Evolutionary conservation across 1,284 basidiomycete genomes (phyloP).

Genomic region (Cutaneotrichosporon sp.): DNA sequence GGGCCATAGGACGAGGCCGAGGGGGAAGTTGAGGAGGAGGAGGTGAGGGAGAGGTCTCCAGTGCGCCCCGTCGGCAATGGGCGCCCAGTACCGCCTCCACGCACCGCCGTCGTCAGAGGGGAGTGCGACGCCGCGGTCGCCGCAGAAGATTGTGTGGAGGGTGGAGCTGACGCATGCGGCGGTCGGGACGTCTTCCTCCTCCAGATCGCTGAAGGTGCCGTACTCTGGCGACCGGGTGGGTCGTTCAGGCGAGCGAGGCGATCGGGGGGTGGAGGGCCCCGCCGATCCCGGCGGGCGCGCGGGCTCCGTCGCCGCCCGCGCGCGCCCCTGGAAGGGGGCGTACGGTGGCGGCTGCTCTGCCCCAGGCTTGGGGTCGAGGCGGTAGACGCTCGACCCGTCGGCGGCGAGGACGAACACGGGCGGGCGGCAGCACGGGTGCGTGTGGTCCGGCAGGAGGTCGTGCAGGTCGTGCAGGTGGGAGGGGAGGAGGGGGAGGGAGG

Average conservation of each 20-base stretch:
- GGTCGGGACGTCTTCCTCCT: not conserved
- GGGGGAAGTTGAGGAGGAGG: slow-evolving; percentile 49
- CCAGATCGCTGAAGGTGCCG: not conserved
- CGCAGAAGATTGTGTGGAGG: slow-evolving; percentile 5
- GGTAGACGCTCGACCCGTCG: slow-evolving; percentile 44
- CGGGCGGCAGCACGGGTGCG: not conserved
- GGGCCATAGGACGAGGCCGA: slow-evolving; percentile 51
- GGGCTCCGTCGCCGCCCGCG: not conserved
- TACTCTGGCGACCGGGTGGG: not conserved
- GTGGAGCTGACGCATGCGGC: not conserved
- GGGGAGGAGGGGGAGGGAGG: not conserved
- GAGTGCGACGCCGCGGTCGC: slow-evolving; percentile 3
- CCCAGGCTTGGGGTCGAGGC: slow-evolving; percentile 37
- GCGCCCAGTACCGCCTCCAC: slow-evolving; percentile 39
- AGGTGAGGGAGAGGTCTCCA: slow-evolving; percentile 48
- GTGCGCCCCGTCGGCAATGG: slow-evolving; percentile 32
- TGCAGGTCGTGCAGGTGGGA: not conserved
- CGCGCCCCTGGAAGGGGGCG: slow-evolving; percentile 25
- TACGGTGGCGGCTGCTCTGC: slow-evolving; percentile 49
- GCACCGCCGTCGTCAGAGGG: slow-evolving; percentile 11
- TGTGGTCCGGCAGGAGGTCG: slow-evolving; percentile 1
- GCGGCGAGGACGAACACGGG: slow-evolving; percentile 50
- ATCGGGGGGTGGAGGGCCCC: not conserved
- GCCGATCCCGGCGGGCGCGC: not conserved
- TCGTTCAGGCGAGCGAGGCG: not conserved